Conservation (phyloP, 305 asterid genomes). For the Nicotiana rustica region DNA sequence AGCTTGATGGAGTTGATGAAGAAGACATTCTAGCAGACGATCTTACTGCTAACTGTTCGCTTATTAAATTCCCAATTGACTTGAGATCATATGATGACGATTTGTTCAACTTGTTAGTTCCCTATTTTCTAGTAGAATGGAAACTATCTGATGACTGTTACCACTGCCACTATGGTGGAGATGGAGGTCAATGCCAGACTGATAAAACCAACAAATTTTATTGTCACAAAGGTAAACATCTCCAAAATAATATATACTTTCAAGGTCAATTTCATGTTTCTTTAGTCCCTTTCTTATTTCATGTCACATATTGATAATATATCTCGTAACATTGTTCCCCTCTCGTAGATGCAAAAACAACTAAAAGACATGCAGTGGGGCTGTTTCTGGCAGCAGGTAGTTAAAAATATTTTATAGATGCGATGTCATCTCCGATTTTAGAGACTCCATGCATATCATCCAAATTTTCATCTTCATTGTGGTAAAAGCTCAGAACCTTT, state of each 20-base stretch:
- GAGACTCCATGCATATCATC: neutral
- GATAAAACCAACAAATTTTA: neutral
- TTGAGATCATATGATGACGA: neutral
- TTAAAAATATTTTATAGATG: too few species aligned
- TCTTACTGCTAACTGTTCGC: conserved; percentile 34
- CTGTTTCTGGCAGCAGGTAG: too few species aligned
- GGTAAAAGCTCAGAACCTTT: neutral
- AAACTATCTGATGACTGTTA: conserved; percentile 15
- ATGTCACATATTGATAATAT: neutral
- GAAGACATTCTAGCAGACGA: neutral
- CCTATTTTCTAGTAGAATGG: conserved; percentile 30
- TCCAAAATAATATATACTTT: neutral
- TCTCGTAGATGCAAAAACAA: neutral
- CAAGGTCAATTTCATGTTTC: neutral
- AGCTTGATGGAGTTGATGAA: neutral
- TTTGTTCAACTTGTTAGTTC: conserved; percentile 20
- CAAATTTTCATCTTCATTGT: neutral
- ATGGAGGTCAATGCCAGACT: conserved; percentile 35
- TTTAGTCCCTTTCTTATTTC: neutral
- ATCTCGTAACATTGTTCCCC: neutral
- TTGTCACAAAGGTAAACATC: conserved; percentile 35
- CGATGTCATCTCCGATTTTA: neutral
- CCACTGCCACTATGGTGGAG: conserved; percentile 31
- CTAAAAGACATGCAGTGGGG: neutral
- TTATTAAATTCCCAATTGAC: conserved; percentile 37